Base-by-base conservation (phyloP, 345 rosid species). In the Aquilaria sinensis region DNA sequence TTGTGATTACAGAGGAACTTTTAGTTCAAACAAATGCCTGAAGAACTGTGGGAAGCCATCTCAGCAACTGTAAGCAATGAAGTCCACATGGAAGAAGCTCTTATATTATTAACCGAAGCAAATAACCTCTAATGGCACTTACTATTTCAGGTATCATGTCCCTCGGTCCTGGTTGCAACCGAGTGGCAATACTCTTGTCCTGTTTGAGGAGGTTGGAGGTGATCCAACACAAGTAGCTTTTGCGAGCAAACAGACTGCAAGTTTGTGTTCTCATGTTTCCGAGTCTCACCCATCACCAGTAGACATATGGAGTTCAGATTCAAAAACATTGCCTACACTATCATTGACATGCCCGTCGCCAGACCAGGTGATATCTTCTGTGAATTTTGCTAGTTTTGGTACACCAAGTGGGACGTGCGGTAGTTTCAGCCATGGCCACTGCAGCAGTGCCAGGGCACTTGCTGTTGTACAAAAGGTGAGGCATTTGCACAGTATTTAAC, bases 31-130 rank as follows among this genome's bases (percentile, higher is more conserved):
- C 67, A 93, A 93, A 77, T 93, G 98, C 76, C 85, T 68, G 70
- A 93, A 88, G 77, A 78, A 75, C 80, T 90, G 97, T 43, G 94
- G 90, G 51, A 85, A 84, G 75, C 98, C 97, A 60, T 87, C 97
- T 57, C 98, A 93, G 60, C 60, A 80, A 65, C 72, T 93, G 98
- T 93, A 75, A 88, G 98, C 67, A 31, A 62, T 49, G 10, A 47
- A 9, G 50, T 32, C 4, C 31, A 12, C 37, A 3, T n/a, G 10
- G 31, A 31, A 51, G 47, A 34, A 58, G 15, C 2, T 33, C 9
- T 23, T n/a, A 4, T 5, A 9, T 37, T 37, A 37, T 37, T 9
- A 37, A 2, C 8, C 43, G 7, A 37, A 37, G 5, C 43, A 37
- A 37, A 37, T 37, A 37, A 37, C 43, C 43, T 37, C 43, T 23